phyloP scores from a whole-genome alignment of 345 rosid genomes.

The Rhizophora apiculata region DNA sequence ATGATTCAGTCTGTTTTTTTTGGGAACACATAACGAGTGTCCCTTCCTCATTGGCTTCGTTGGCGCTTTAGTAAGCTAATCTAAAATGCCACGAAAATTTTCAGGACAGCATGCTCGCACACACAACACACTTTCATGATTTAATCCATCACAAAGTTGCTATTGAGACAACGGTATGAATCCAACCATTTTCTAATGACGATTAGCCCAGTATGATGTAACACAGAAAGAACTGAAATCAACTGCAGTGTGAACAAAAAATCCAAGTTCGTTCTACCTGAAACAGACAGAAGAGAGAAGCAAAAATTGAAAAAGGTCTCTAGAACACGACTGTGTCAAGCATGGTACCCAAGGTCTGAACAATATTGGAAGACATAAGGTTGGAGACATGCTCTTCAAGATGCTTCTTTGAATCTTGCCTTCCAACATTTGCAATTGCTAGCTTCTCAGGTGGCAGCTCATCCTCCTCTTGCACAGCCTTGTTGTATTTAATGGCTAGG shows the following conservation, averaged over 20 bases:
- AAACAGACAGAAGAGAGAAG: background rate
- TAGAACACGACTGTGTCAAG: conserved; percentile 93
- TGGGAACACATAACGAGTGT: too few relatives aligned
- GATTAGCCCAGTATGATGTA: too few relatives aligned
- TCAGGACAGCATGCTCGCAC: too few relatives aligned
- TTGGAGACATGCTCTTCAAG: conserved; percentile 93
- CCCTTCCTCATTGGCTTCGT: too few relatives aligned
- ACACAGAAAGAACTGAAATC: background rate
- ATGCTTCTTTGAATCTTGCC: conserved; percentile 99
- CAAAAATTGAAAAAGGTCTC: background rate
- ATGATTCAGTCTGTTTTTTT: too few relatives aligned
- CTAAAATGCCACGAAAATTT: too few relatives aligned
- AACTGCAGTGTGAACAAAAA: background rate
- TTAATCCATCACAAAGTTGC: too few relatives aligned
- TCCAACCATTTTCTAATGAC: too few relatives aligned
- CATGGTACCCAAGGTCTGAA: conserved; percentile 96
- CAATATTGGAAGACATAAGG: conserved; percentile 97
- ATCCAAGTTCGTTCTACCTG: background rate
- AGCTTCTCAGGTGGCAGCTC: conserved; percentile 92
- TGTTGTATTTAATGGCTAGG: conserved; percentile 80
- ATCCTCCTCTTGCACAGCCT: conserved; percentile 98
- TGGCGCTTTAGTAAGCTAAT: too few relatives aligned
- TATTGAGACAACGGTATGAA: too few relatives aligned
- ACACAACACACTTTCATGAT: too few relatives aligned
- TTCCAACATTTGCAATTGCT: conserved; percentile 90